phyloP scores from a whole-genome alignment of 108 stramenopile species.

The Aurantiochytrium sp. region DNA sequence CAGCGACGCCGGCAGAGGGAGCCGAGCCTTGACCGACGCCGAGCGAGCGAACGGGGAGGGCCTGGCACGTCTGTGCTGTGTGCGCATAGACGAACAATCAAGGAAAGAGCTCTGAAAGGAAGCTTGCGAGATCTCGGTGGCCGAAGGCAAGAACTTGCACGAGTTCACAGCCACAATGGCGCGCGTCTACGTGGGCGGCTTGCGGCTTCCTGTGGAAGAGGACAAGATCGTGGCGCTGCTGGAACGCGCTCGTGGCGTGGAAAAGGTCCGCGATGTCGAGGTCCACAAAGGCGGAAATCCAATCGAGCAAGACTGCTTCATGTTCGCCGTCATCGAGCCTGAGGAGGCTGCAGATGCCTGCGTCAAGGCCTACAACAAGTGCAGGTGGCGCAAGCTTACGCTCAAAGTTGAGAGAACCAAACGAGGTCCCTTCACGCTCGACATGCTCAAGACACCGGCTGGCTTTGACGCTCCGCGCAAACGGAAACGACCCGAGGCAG shows the following conservation, averaged over 20 bases:
- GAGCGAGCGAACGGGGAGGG: too few relatives aligned
- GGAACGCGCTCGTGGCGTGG: not conserved
- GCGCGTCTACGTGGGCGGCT: not conserved
- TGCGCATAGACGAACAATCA: too few relatives aligned
- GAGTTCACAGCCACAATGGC: not conserved
- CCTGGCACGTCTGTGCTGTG: too few relatives aligned
- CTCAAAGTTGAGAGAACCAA: not conserved
- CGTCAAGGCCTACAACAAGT: constrained; percentile 5
- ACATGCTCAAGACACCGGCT: not conserved
- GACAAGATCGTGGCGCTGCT: not conserved
- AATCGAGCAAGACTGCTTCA: not conserved
- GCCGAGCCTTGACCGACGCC: too few relatives aligned
- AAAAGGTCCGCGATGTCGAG: not conserved
- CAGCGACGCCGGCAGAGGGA: too few relatives aligned
- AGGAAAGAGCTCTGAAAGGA: not conserved
- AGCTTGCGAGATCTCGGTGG: not conserved
- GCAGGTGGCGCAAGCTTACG: not conserved
- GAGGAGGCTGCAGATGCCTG: not conserved
- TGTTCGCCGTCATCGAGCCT: not conserved
- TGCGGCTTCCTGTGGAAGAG: not conserved
- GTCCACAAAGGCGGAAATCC: not conserved
- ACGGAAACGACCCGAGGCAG: not conserved
- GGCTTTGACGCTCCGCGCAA: not conserved
- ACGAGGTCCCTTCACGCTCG: not conserved
- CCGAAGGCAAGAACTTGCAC: not conserved